Conservation (phyloP, 768 basidiomycete genomes). For the Sarcomyxa edulis region DNA sequence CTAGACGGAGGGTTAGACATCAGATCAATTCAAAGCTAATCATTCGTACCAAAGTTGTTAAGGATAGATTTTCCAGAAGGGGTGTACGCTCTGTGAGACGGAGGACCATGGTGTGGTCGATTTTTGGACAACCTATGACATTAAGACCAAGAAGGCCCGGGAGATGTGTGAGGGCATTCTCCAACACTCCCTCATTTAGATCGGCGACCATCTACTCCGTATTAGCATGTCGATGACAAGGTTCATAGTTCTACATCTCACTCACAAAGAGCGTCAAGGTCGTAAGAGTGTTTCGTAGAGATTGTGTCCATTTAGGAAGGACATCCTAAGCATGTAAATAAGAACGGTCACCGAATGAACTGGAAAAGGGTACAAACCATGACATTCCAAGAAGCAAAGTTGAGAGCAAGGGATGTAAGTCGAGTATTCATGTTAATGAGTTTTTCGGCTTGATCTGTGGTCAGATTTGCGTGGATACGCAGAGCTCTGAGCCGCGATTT, state of each 20-base stretch:
- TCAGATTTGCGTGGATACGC: slow-evolving; percentile 49
- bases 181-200: slow-evolving; percentile 47
- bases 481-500: slow-evolving; percentile 41
- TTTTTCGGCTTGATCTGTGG: slow-evolving; percentile 39
- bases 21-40: slow-evolving; percentile 1
- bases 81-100: slow-evolving; percentile 43
- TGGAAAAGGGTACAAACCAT: no score
- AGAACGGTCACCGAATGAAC: no score
- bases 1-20: slow-evolving; percentile 16
- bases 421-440: slow-evolving; percentile 33
- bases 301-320: slow-evolving; percentile 51
- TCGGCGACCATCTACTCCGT: slow-evolving; percentile 48
- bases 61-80: slow-evolving; percentile 51
- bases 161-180: slow-evolving; percentile 39
- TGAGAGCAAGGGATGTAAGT: slow-evolving; percentile 45
- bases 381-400: slow-evolving; percentile 59
- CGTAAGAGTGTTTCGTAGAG: slow-evolving; percentile 38
- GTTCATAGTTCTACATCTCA: no score
- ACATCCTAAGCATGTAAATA: no score
- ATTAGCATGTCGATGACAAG: no score
- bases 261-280: slow-evolving; percentile 59
- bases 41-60: slow-evolving; percentile 51
- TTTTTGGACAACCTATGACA: slow-evolving; percentile 52
- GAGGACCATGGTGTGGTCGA: slow-evolving; percentile 49
- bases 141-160: slow-evolving; percentile 55